phyloP scores from a whole-genome alignment of 2,329 filamentous ascomycete genomes.

The Exophiala phaeomuriformis region DNA sequence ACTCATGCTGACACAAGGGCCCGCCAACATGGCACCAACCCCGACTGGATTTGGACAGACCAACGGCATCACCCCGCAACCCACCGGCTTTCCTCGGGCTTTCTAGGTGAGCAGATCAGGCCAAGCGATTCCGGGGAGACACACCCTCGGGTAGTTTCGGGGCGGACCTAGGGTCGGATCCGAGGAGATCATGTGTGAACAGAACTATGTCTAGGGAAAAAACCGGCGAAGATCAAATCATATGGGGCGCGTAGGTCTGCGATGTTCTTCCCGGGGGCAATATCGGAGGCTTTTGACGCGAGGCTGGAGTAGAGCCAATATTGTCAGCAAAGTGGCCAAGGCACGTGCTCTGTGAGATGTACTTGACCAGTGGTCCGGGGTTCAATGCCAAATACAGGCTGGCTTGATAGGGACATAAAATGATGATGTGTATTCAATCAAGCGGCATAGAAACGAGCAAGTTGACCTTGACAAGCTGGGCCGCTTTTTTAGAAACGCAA shows the following conservation, averaged over 20 bases:
- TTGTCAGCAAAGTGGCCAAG: background rate
- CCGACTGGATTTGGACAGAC: slow-evolving; percentile 67
- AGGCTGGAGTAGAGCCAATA: background rate
- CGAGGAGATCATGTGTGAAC: background rate
- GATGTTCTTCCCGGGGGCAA: background rate
- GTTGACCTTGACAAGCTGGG: background rate
- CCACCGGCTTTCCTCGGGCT: slow-evolving; percentile 61
- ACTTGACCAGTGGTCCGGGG: background rate
- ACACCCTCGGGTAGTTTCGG: slow-evolving; percentile 13
- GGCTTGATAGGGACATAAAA: background rate
- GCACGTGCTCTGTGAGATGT: background rate
- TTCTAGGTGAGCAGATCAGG: slow-evolving; percentile 37
- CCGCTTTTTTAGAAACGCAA: too few species aligned
- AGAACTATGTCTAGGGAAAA: background rate
- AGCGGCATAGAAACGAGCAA: background rate
- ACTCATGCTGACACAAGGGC: slow-evolving; percentile 92
- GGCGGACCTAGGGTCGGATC: background rate
- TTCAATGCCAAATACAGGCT: background rate
- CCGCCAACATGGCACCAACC: slow-evolving; percentile 49
- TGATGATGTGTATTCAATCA: background rate
- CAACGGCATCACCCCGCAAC: slow-evolving; percentile 84
- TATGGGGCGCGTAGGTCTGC: background rate
- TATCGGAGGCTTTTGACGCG: background rate
- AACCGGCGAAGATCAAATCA: background rate
- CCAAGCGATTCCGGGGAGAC: background rate